Percentiles rank a stretch among this genome's conserved stretches.
These are phyloP conservation scores for Penicillium roqueforti DNA, from an alignment of 495 filamentous ascomycete genomes.

Conservation along the genomic window DNA sequence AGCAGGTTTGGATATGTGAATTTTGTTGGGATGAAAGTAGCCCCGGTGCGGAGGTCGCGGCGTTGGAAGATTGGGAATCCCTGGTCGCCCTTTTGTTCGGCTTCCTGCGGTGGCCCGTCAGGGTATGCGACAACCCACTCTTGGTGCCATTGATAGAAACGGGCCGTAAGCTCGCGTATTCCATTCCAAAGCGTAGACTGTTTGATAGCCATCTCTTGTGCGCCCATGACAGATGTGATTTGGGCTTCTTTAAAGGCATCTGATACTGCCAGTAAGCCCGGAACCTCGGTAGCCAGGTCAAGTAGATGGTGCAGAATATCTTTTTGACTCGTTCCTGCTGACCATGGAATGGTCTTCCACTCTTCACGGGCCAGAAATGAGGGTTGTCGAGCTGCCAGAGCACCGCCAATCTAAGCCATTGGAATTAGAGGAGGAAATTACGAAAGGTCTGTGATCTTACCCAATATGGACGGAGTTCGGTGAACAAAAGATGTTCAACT, in stretches of 20 bases:
- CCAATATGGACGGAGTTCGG: constrained; percentile 45
- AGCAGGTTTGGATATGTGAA: constrained; percentile 40
- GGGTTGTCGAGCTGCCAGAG: constrained; percentile 29
- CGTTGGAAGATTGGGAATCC: constrained; percentile 39
- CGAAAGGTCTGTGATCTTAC: constrained; percentile 18
- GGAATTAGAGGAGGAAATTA: not conserved
- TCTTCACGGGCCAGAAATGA: constrained; percentile 38
- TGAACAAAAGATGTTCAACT: constrained; percentile 43
- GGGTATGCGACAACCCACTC: constrained; percentile 36
- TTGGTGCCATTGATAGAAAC: constrained; percentile 34
- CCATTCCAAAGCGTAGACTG: constrained; percentile 37
- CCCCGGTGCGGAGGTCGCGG: constrained; percentile 39
- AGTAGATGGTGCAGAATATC: constrained; percentile 41
- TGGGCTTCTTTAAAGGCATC: constrained; percentile 31
- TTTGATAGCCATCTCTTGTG: constrained; percentile 37
- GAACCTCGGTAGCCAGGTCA: constrained; percentile 40
- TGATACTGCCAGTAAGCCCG: constrained; percentile 30
- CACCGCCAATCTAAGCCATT: constrained; percentile 31
- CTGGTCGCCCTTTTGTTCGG: constrained; percentile 20
- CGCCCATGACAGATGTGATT: constrained; percentile 19
- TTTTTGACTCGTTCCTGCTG: constrained; percentile 37
- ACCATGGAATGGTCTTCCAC: constrained; percentile 46
- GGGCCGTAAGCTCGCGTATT: constrained; percentile 31
- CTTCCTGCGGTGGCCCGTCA: constrained; percentile 32
- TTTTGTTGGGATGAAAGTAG: constrained; percentile 31